These are phyloP conservation scores for Chalciporus chontae DNA, from an alignment of 768 basidiomycete genomes.

Conservation along the genomic window DNA sequence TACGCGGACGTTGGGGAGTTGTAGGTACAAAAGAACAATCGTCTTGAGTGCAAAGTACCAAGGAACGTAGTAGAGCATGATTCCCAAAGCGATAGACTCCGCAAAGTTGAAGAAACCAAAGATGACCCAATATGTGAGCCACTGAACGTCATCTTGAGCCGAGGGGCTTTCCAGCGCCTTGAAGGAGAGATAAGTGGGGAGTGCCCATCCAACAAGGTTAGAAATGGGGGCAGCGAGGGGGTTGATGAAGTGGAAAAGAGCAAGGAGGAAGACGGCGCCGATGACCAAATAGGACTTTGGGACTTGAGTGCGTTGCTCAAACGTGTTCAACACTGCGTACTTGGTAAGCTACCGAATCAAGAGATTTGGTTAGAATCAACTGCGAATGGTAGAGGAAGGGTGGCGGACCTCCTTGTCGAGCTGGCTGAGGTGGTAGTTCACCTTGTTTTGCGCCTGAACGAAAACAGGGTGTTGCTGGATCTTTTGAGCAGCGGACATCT, in stretches of 20 bases:
- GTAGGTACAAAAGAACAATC: constrained; percentile 86
- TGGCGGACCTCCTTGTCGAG: constrained; percentile 92
- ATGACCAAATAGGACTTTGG: constrained; percentile 91
- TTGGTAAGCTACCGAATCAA: constrained; percentile 59
- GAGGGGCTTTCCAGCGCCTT: constrained; percentile 89
- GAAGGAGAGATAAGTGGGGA: constrained; percentile 95
- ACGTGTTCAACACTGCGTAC: constrained; percentile 77
- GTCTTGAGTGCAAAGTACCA: constrained; percentile 97
- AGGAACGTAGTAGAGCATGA: constrained; percentile 88
- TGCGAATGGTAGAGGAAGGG: not conserved
- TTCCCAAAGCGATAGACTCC: constrained; percentile 78
- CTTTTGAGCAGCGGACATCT: constrained; percentile 81
- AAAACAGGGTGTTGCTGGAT: constrained; percentile 86
- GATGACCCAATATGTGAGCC: constrained; percentile 97
- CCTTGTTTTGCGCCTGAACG: constrained; percentile 81
- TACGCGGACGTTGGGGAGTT: constrained; percentile 80
- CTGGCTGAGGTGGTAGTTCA: constrained; percentile 75
- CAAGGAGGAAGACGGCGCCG: constrained; percentile 62
- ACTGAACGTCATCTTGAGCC: constrained; percentile 84
- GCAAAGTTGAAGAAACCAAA: constrained; percentile 93
- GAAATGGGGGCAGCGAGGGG: constrained; percentile 89
- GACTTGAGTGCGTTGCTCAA: constrained; percentile 88
- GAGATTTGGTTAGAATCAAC: not conserved
- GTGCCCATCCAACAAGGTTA: constrained; percentile 90
- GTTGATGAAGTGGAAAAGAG: constrained; percentile 81